Percentiles rank a stretch among this genome's conserved stretches.
Evolutionary conservation across 2,329 filamentous ascomycete species (phyloP).

Genomic region (Diaporthe sp.): DNA sequence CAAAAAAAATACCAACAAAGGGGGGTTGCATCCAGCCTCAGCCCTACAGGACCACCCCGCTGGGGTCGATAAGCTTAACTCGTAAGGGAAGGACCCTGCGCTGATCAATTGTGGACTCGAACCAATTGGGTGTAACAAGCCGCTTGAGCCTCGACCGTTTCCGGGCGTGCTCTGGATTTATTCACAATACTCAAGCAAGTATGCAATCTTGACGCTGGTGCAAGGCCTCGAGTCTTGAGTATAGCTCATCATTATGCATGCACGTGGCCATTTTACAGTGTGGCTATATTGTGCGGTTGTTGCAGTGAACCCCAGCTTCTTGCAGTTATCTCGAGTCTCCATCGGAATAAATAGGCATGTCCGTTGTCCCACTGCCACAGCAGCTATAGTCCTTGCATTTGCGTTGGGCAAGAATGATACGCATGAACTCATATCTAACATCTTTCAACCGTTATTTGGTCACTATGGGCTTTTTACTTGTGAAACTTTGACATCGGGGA

Average conservation of each 20-base stretch:
- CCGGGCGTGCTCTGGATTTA: neutral
- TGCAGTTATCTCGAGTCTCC: neutral
- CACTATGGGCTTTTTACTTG: neutral
- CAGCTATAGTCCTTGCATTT: neutral
- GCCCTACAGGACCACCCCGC: slow-evolving; percentile 14
- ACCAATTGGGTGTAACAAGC: neutral
- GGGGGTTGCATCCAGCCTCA: slow-evolving; percentile 20
- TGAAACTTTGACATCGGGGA: neutral
- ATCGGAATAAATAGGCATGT: neutral
- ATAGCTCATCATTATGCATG: neutral
- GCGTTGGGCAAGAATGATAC: neutral
- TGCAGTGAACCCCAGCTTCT: neutral
- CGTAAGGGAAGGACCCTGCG: slow-evolving; percentile 5
- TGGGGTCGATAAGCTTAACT: slow-evolving; percentile 13
- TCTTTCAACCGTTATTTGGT: neutral
- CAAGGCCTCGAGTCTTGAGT: neutral
- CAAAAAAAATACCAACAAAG: too few relatives aligned
- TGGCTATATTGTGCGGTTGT: neutral
- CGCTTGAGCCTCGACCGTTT: neutral
- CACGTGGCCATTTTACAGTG: neutral
- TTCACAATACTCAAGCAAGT: neutral
- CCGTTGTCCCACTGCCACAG: neutral
- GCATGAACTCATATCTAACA: too few relatives aligned
- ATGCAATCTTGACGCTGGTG: too few relatives aligned
- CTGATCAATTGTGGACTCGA: slow-evolving; percentile 2